phyloP scores from a whole-genome alignment of 208 protist species.

The Acanthamoeba castellanii region DNA sequence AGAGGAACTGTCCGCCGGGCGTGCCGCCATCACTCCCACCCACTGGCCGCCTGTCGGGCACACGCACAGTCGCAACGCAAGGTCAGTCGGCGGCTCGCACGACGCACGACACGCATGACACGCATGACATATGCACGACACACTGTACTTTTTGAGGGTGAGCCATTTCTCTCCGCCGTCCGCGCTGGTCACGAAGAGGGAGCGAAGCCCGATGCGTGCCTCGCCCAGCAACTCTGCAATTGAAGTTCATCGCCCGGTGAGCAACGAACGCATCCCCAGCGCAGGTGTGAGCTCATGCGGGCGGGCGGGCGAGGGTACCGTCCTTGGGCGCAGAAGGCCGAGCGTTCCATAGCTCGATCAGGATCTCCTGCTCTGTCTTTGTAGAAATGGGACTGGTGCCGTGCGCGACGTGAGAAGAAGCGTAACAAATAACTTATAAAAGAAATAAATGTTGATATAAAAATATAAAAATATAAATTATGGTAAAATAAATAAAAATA shows the following conservation, averaged over 20 bases:
- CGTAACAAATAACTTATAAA: background rate
- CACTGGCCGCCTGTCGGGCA: background rate
- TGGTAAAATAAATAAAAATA: background rate
- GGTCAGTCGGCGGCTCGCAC: too few relatives aligned
- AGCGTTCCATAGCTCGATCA: conserved; percentile 43
- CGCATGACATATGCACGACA: too few relatives aligned
- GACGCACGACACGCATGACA: background rate
- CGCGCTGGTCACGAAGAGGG: background rate
- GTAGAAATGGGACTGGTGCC: background rate
- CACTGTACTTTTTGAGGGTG: conserved; percentile 9
- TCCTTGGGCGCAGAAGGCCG: background rate
- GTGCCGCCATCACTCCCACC: background rate
- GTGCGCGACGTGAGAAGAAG: background rate
- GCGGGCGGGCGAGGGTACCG: background rate
- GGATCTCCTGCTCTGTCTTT: conserved; percentile 49
- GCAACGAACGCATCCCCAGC: background rate
- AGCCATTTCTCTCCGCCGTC: conserved; percentile 2
- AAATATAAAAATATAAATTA: background rate
- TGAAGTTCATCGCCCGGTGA: background rate
- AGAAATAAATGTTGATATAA: background rate
- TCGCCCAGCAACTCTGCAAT: conserved; percentile 34
- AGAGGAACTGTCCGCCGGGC: background rate
- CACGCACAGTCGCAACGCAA: too few relatives aligned
- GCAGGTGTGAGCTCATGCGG: too few relatives aligned
- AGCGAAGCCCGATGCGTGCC: background rate